Evolutionary conservation across 805 yeast genomes (phyloP).

Genomic region (Saturnispora diversa): DNA sequence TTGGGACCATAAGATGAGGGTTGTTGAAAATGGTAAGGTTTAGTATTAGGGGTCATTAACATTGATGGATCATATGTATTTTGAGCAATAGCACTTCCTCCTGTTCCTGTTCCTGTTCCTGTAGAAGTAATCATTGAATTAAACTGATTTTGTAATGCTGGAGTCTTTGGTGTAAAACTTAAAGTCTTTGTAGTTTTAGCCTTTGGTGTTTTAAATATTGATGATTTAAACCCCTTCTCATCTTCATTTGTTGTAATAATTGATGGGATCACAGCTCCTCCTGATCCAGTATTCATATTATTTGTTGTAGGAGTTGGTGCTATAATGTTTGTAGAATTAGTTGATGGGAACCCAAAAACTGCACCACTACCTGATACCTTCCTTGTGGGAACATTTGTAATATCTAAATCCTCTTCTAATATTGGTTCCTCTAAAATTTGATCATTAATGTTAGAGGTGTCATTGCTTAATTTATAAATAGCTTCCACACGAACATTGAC

Average conservation of each 20-base stretch:
- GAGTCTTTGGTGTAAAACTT: slow-evolving; percentile 9
- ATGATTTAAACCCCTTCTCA: not conserved
- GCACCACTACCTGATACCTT: slow-evolving; percentile 11
- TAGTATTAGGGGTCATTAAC: slow-evolving; percentile 5
- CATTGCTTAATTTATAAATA: slow-evolving; percentile 33
- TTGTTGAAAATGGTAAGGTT: not conserved
- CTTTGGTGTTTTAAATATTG: slow-evolving; percentile 18
- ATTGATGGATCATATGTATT: slow-evolving; percentile 4
- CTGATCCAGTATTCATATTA: too few species aligned
- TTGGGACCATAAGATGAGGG: not conserved
- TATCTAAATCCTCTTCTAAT: slow-evolving; percentile 33
- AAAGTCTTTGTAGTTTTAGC: slow-evolving; percentile 17
- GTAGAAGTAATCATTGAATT: not conserved
- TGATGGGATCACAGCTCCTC: too few species aligned
- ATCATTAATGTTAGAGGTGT: slow-evolving; percentile 3
- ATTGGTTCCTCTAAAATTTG: slow-evolving; percentile 13
- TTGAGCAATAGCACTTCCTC: not conserved
- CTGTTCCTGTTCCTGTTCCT: too few species aligned
- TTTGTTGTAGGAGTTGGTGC: not conserved
- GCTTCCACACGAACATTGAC: slow-evolving; percentile 56
- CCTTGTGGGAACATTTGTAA: slow-evolving; percentile 8
- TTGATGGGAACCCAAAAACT: slow-evolving; percentile 7
- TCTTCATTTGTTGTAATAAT: not conserved
- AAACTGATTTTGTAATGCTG: slow-evolving; percentile 3
- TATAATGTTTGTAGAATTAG: not conserved